Base-by-base conservation (phyloP, 192 early-diverging fungal species). In the Coemansia guatemalensis region DNA sequence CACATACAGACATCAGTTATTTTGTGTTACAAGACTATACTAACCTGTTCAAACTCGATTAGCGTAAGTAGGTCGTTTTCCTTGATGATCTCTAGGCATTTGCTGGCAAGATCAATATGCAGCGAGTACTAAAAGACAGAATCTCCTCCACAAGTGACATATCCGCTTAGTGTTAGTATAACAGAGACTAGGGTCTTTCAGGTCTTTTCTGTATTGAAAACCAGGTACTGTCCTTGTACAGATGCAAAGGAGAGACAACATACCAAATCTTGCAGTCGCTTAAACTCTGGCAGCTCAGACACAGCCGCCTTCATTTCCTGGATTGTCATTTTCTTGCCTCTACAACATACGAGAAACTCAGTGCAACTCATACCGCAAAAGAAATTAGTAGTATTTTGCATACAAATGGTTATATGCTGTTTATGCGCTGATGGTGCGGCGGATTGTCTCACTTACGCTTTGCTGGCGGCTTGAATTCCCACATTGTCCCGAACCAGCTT, bases 41-140 rank as follows among this genome's bases (percentile, higher is more conserved):
- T 44, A 17, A 67, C 81, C 69, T 79, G 81, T 53, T 86, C 85
- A 61, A 86, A 63, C 14, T 81, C 67, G 0, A 69, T 51, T 21
- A 86, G 23, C 5, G 53, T 50, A 14, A 53, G 21, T 18, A 86
- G 48, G 5, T 64, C 65, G 27, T 65, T 68, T 21, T 61, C 29
- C 5, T 73, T 61, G 12, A 74, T 73, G 21, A 64, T 60, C 11
- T 73, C 67, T 8, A 83, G 65, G 24, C 83, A 84, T 56, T 75
- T 67, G 47, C 65, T 62, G 55, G 65, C 69, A 48, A 86, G 67
- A 39, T 78, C 76, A 44, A 82, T 81, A 49, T 86, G 85, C 25
- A 73, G 23, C 41, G 78, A 69, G 59, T 81, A 84, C 71, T 82
- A 82, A 20, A 32, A 22, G 17, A 3, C 25, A 18, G 17, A 44